Evolutionary conservation across 768 basidiomycete species (phyloP).

Genomic region (Lentinula sp.): DNA sequence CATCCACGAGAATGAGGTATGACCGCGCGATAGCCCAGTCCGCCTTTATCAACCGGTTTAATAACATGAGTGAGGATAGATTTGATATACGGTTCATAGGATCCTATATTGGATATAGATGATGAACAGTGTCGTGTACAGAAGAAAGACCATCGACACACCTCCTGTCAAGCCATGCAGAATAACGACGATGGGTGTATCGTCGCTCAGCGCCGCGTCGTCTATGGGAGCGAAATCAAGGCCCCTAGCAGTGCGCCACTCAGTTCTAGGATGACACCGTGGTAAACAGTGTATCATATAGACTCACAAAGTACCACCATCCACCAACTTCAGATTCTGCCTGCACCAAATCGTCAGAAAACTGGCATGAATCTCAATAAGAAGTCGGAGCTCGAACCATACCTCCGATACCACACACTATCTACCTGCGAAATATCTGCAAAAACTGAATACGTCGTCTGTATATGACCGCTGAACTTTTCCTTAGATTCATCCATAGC

Average conservation of each 20-base stretch:
- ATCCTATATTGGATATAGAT: constrained; percentile 28
- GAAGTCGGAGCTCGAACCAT: constrained; percentile 6
- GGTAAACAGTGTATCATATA: neutral
- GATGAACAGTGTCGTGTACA: neutral
- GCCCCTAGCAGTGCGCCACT: constrained; percentile 32
- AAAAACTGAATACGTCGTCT: constrained; percentile 54
- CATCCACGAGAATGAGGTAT: constrained; percentile 70
- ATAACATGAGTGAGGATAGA: constrained; percentile 52
- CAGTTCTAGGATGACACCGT: neutral
- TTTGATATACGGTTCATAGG: constrained; percentile 63
- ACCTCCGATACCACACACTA: constrained; percentile 52
- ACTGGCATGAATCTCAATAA: neutral
- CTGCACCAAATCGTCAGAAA: constrained; percentile 14
- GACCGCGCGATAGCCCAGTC: constrained; percentile 59
- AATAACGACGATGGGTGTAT: constrained; percentile 51
- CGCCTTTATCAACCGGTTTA: constrained; percentile 45
- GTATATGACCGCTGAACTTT: constrained; percentile 48
- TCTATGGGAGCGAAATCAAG: constrained; percentile 57
- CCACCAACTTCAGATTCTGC: constrained; percentile 43
- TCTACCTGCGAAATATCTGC: constrained; percentile 58
- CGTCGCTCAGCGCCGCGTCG: constrained; percentile 26
- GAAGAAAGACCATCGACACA: constrained; percentile 9
- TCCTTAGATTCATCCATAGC: neutral
- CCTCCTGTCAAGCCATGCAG: constrained; percentile 53
- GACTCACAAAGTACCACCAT: constrained; percentile 62